Evolutionary conservation across 306 rosid genomes (phyloP), one percentile per base, ranked within the genome.

Genomic region (Casuarina glauca): DNA sequence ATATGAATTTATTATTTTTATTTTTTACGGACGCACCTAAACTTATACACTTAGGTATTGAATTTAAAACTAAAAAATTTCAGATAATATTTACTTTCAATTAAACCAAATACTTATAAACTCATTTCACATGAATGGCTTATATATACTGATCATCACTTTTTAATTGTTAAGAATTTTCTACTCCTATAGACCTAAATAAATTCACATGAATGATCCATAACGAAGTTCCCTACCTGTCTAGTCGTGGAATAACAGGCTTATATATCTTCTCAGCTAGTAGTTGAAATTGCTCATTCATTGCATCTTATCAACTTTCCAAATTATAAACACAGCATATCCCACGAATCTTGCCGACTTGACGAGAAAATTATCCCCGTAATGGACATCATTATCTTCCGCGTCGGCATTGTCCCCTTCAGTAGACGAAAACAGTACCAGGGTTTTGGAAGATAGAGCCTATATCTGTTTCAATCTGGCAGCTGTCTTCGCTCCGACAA

Each of bases 261-360:
- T 20, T 72, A 51, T 83, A 77, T 71, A 69, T 44, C 4, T 44
- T 44, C 4, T 44, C 4, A 46, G 51, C 13, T 79, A 81, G 82
- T 77, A 80, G 90, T 85, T 83, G 82, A 76, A 80, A 53, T 83
- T 64, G 79, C 58, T 82, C 43, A 70, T 66, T 78, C 83, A 5
- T 4, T 45, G 55, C 62, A 83, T 83, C 86, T 82, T 79, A 84
- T 84, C 88, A 5, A 82, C 49, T 74, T 35, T 61, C 61, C 64
- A 74, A 57, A 75, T 79, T 72, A 81, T 73, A 78, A 82, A 74
- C 76, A 78, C 55, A 73, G 35, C 89, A 85, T 76, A 87, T 88
- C 86, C 88, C 86, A 48, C 81, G 81, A 82, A 88, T 86, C 89
- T 70, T 68, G 82, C 86, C 67, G 35, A 41, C 42, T 66, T 66